These are phyloP conservation scores for Beauveria sp. DNA, from an alignment of 2,329 filamentous ascomycete species.

Conservation along the genomic window DNA sequence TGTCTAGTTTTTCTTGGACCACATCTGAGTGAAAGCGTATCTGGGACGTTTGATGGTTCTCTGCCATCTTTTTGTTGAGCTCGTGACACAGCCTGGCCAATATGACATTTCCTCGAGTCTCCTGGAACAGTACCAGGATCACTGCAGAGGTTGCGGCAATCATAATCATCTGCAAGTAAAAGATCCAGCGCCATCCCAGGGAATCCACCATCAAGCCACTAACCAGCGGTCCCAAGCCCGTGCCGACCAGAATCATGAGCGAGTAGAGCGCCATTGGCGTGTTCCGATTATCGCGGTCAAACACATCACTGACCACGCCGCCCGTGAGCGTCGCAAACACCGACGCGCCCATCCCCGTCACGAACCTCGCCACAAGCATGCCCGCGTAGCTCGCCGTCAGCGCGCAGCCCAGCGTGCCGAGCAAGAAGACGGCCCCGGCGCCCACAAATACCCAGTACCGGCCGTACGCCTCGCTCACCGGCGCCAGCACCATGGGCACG, in stretches of 20 bases:
- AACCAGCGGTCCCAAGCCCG: slow-evolving; percentile 68
- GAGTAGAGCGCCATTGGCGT: slow-evolving; percentile 85
- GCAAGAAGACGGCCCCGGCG: slow-evolving; percentile 64
- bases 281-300: slow-evolving; percentile 69
- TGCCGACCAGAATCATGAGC: slow-evolving; percentile 69
- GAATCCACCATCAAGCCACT: slow-evolving; percentile 55
- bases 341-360: slow-evolving; percentile 67
- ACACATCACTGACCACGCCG: slow-evolving; percentile 81
- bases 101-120: not conserved
- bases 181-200: slow-evolving; percentile 70
- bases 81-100: not conserved
- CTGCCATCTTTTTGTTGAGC: not conserved
- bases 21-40: not conserved
- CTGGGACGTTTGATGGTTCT: not conserved
- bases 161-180: slow-evolving; percentile 74
- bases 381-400: slow-evolving; percentile 61
- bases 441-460: slow-evolving; percentile 73
- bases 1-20: not conserved
- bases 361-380: slow-evolving; percentile 67
- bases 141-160: slow-evolving; percentile 51
- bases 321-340: slow-evolving; percentile 84
- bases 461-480: slow-evolving; percentile 82
- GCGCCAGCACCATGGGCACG: slow-evolving; percentile 81
- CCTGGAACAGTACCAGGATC: slow-evolving; percentile 28
- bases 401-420: slow-evolving; percentile 65